Base-by-base conservation (phyloP, 2,329 filamentous ascomycete genomes). In the Cytospora piceicola region DNA sequence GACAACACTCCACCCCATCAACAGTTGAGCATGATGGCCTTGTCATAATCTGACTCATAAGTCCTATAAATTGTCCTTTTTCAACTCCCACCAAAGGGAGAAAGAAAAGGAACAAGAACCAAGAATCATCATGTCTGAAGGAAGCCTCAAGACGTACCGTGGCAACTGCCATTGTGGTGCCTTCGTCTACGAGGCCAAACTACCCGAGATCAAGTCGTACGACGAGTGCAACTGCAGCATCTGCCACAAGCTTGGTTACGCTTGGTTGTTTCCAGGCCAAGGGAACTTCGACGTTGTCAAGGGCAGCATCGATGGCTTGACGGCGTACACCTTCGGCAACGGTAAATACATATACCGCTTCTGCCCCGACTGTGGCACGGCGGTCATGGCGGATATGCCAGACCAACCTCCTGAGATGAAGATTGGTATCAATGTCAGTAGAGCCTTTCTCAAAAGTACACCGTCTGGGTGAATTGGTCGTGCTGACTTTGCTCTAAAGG, bases 181-280 rank as follows among this genome's bases (percentile, higher is more conserved):
- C 49, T 85, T 83, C 69, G 76, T 85, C 68, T 88, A 82, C 72
- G 82, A 83, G 71, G 71, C 79, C 62, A 73, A 77, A 3, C 55
- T 87, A 15, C 85, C 87, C 27, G 85, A 90, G 72, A 81, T 91
- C 67, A 85, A 84, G 71, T 75, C 80, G 5, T 82, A 81, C 7
- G 73, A 76, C 5, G 80, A 85, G 71, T 90, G 90, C 77, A 88
- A 89, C 75, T 92, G 90, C 77, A 90, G 87, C 76, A 85, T 90
- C 69, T 90, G 89, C 73, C 71, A 69, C 70, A 83, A 79, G 70
- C 83, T 83, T 72, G 81, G 75, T 20, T 80, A 80, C 53, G 72
- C 82, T 46, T 82, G 75, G 72, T 55, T 76, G 24, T 72, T 77
- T 39, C 70, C 72, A 4, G 68, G 69, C 0, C 71, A 69, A 3